Conservation (phyloP, 805 yeast species). For the Wickerhamomyces ciferrii region DNA sequence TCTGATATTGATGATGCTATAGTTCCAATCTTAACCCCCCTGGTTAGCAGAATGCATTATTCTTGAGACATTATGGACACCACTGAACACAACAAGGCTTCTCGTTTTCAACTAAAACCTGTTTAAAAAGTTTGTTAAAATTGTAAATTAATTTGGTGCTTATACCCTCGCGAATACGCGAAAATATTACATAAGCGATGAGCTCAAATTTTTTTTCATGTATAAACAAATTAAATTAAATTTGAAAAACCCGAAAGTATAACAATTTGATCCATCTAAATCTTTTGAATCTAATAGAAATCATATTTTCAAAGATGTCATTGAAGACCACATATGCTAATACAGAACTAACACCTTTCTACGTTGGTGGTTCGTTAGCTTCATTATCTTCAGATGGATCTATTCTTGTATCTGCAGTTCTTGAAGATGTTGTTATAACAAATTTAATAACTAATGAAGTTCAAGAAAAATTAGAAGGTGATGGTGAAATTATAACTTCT, state of each 20-base stretch:
- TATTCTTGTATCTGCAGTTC: constrained; percentile 71
- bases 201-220: background rate
- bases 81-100: too few species aligned
- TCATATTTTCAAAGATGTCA: background rate
- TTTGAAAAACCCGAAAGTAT: too few species aligned
- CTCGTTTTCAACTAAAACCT: too few species aligned
- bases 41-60: too few species aligned
- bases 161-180: too few species aligned
- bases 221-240: background rate
- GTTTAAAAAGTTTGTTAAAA: too few species aligned
- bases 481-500: constrained; percentile 77
- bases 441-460: constrained; percentile 53
- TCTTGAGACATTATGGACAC: too few species aligned
- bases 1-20: too few species aligned
- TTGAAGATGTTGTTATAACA: constrained; percentile 72
- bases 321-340: constrained; percentile 27
- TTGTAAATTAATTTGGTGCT: too few species aligned
- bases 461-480: constrained; percentile 69
- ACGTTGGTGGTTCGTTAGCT: constrained; percentile 79
- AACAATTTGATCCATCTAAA: too few species aligned
- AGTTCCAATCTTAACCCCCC: too few species aligned
- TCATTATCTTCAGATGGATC: constrained; percentile 57
- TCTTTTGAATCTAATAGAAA: too few species aligned
- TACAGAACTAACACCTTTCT: constrained; percentile 68
- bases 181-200: background rate